These are phyloP conservation scores for Lindgomyces ingoldianus DNA, from an alignment of 495 filamentous ascomycete species.

Conservation along the genomic window DNA sequence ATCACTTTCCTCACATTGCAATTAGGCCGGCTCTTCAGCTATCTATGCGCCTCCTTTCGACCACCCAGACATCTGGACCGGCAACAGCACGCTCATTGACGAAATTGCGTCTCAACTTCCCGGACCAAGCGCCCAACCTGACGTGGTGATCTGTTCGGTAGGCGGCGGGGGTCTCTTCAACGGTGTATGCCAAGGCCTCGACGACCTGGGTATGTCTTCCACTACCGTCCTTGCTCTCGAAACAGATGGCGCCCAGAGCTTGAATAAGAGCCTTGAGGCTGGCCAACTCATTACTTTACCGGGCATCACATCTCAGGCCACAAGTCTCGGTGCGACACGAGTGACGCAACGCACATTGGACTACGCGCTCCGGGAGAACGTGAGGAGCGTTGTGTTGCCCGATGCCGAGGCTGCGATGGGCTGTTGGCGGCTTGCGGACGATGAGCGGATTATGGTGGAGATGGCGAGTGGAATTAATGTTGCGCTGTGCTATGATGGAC, in stretches of 20 bases:
- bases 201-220: slow-evolving; percentile 41
- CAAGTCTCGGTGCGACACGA: slow-evolving; percentile 69
- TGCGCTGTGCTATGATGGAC: slow-evolving; percentile 59
- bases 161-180: slow-evolving; percentile 87
- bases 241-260: slow-evolving; percentile 75
- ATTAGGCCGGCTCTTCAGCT: slow-evolving; percentile 48
- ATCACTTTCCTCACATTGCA: not conserved
- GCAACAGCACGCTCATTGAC: slow-evolving; percentile 69
- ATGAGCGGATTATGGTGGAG: slow-evolving; percentile 79
- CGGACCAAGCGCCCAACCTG: slow-evolving; percentile 45
- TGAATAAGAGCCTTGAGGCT: slow-evolving; percentile 61
- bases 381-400: slow-evolving; percentile 68
- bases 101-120: slow-evolving; percentile 68
- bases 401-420: slow-evolving; percentile 82
- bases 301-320: slow-evolving; percentile 79
- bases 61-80: slow-evolving; percentile 80
- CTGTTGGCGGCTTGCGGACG: slow-evolving; percentile 74
- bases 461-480: slow-evolving; percentile 72
- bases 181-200: slow-evolving; percentile 74
- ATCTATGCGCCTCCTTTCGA: slow-evolving; percentile 95
- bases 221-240: slow-evolving; percentile 76
- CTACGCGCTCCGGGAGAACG: slow-evolving; percentile 53
- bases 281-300: slow-evolving; percentile 66
- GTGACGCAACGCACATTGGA: slow-evolving; percentile 74
- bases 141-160: slow-evolving; percentile 79